Evolutionary conservation across 192 early-diverging fungal genomes (phyloP).

Genomic region (Gigaspora rosea): DNA sequence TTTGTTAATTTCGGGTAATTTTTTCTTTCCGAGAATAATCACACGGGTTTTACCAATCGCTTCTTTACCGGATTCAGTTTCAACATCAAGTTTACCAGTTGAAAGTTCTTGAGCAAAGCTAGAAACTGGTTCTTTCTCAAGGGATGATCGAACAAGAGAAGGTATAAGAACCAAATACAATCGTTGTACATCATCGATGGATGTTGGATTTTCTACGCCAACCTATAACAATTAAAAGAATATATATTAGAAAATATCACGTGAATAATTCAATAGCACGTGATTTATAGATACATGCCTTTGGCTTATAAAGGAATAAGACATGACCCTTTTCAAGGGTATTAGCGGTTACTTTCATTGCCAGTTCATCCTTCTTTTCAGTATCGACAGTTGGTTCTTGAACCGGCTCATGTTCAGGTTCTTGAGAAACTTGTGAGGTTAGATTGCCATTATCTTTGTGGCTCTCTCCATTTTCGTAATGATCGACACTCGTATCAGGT

Average conservation of each 20-base stretch:
- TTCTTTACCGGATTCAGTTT: neutral
- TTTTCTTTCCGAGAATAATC: constrained; percentile 40
- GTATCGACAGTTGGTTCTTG: too few species aligned
- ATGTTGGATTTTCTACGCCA: constrained; percentile 25
- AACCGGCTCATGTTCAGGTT: too few species aligned
- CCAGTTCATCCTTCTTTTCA: neutral
- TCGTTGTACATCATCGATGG: constrained; percentile 44
- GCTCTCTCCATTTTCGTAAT: too few species aligned
- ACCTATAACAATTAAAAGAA: constrained; percentile 17
- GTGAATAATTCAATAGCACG: neutral
- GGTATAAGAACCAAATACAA: constrained; percentile 47
- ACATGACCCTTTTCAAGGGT: constrained; percentile 48
- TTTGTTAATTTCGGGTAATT: constrained; percentile 35
- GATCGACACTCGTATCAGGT: too few species aligned
- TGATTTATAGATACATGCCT: constrained; percentile 30
- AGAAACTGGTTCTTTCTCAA: neutral
- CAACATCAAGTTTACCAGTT: too few species aligned
- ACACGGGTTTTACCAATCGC: constrained; percentile 21
- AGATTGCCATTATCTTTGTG: too few species aligned
- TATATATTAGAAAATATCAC: neutral
- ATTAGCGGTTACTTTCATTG: neutral
- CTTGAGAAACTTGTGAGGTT: too few species aligned
- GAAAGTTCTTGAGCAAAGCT: neutral
- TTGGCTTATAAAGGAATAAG: constrained; percentile 52
- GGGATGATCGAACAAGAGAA: neutral